phyloP scores from a whole-genome alignment of 140 eudicot species.

The Senecio squalidus region DNA sequence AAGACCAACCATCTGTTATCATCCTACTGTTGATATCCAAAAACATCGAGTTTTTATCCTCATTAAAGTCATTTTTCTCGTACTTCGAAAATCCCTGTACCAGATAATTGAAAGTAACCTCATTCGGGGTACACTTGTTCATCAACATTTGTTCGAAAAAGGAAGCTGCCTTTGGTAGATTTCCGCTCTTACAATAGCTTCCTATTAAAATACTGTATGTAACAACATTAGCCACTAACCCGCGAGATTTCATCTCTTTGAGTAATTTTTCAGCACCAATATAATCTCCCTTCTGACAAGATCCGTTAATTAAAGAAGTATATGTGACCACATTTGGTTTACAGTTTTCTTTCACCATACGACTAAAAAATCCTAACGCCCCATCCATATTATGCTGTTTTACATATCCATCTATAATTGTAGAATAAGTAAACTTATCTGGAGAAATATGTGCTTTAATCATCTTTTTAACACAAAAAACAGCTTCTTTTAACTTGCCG shows the following conservation, averaged over 20 bases:
- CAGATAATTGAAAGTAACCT: conserved; percentile 63
- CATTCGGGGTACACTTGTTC: conserved; percentile 74
- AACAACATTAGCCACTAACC: conserved; percentile 72
- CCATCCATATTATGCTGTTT: conserved; percentile 63
- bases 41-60: conserved; percentile 35
- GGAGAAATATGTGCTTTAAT: conserved; percentile 32
- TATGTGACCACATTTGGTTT: conserved; percentile 78
- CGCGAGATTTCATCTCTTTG: conserved; percentile 49
- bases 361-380: conserved; percentile 49
- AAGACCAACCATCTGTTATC: conserved; percentile 53
- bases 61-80: conserved; percentile 25
- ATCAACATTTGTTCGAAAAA: conserved; percentile 74
- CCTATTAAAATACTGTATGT: conserved; percentile 72
- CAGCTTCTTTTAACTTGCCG: conserved; percentile 70
- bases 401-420: conserved; percentile 69
- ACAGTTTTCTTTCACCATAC: conserved; percentile 46
- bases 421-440: conserved; percentile 76
- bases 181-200: conserved; percentile 63
- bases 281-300: conserved; percentile 52
- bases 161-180: conserved; percentile 54
- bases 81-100: conserved; percentile 54
- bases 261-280: conserved; percentile 46
- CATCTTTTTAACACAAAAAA: conserved; percentile 55
- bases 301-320: conserved; percentile 74
- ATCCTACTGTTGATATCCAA: conserved; percentile 40